phyloP scores from a whole-genome alignment of 495 filamentous ascomycete species.

The Aspergillus coremiiformis region DNA sequence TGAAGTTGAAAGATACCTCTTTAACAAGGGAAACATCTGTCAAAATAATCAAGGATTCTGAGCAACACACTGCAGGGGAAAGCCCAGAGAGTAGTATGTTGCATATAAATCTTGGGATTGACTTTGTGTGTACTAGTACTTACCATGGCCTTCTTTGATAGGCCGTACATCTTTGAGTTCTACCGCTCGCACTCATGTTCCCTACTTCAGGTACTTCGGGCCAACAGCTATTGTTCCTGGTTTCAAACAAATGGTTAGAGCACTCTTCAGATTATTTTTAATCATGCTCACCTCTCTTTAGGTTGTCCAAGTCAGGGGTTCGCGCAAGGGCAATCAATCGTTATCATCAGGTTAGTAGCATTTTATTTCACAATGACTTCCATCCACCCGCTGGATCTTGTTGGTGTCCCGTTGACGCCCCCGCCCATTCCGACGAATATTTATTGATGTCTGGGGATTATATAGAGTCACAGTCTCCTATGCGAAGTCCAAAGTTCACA shows the following conservation, averaged over 20 bases:
- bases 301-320: constrained; percentile 59
- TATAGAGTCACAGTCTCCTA: constrained; percentile 31
- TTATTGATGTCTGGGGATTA: constrained; percentile 1
- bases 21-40: constrained; percentile 17
- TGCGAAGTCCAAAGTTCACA: constrained; percentile 29
- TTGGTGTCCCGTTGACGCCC: not conserved
- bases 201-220: constrained; percentile 83
- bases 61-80: constrained; percentile 23
- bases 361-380: constrained; percentile 1
- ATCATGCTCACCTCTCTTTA: constrained; percentile 12
- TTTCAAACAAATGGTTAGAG: constrained; percentile 77
- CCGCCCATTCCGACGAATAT: not conserved
- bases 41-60: constrained; percentile 25
- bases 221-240: constrained; percentile 84
- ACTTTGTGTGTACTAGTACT: constrained; percentile 12
- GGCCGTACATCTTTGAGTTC: constrained; percentile 39
- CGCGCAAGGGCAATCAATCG: constrained; percentile 42
- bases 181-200: constrained; percentile 55
- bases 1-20: constrained; percentile 16
- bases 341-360: constrained; percentile 35
- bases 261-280: not conserved
- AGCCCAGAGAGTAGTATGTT: constrained; percentile 39
- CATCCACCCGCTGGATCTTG: not conserved
- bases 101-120: not conserved
- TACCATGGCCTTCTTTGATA: constrained; percentile 9